Base-by-base conservation (phyloP, 768 basidiomycete species). In the Tephrocybe sp. region DNA sequence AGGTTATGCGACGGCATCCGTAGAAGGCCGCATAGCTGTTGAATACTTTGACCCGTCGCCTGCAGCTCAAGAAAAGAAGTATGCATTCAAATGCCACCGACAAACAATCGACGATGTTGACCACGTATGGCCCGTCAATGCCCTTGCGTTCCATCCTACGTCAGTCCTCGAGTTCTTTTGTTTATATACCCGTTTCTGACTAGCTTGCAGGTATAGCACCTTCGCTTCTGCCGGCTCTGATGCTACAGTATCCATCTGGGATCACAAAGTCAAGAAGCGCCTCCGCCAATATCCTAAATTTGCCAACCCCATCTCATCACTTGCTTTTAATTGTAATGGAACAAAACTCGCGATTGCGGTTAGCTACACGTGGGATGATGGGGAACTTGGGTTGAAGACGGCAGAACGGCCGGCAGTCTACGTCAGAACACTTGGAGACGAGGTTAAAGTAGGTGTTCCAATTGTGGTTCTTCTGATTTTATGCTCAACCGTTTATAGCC, bases 81-180 rank as follows among this genome's bases (percentile, higher is more conserved):
- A 94, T 65, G 97, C 97, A 2, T 99, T 97, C 80, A 94, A 97
- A 64, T 97, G 94, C 55, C 95, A 99, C 61, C 79, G 95, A 38
- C 88, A 92, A 63, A 84, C 89, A 3, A 84, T 93, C 52, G 86
- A 90, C 30, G 92, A 90, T 30, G 87, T 88, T 12, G 97, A 99
- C 65, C 90, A 94, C 57, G 94, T 97, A 18, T 98, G 91, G 83
- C 94, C 95, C 0, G 94, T 98, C 53, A 97, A 97, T 60, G 81
- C 92, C 0, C 79, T 99, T 23, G 91, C 94, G 0, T 98, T 97
- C 74, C 94, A 97, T 61, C 94, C 95, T 0, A 71, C 78, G 79
- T 94, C 62, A 42, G 82, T 70, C 15, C 25, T 31, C 1, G 21
- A 42, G 19, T 4, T 45, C 25, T 27, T 13, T 39, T 10, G 23